A percentile compares a stretch with the other conserved stretches of the same genome.
These are phyloP conservation scores for Solanum chilense DNA, from an alignment of 257 asterid genomes.

Conservation along the genomic window DNA sequence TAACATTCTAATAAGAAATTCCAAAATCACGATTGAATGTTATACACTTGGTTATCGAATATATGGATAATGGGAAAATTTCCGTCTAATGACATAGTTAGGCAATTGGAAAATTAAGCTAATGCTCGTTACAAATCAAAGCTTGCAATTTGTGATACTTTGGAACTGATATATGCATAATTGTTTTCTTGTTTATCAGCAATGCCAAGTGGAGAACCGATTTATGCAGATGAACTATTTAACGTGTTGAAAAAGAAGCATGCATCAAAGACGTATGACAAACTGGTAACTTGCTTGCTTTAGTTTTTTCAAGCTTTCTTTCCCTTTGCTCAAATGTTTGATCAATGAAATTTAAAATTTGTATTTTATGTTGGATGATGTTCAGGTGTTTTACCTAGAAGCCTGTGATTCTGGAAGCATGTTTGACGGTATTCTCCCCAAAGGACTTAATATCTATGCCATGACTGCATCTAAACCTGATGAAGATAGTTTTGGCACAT, in stretches of 20 bases:
- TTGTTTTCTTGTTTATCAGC: conserved; percentile 18
- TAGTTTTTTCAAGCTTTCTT: background rate
- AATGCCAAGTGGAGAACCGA: conserved; percentile 58
- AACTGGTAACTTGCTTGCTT: conserved; percentile 41
- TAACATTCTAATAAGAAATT: no score
- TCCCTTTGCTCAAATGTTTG: background rate
- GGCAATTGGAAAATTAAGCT: no score
- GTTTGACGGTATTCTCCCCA: conserved; percentile 84
- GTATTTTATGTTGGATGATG: background rate
- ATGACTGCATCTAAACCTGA: conserved; percentile 87
- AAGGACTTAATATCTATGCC: conserved; percentile 73
- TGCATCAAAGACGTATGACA: conserved; percentile 73
- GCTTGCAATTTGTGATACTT: background rate
- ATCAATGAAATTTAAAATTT: background rate
- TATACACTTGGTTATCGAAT: no score
- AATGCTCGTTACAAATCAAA: background rate
- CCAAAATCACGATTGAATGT: no score
- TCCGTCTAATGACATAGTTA: no score
- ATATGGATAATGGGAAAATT: no score
- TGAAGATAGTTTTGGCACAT: conserved; percentile 96
- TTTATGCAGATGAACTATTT: conserved; percentile 59
- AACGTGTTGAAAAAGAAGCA: conserved; percentile 57
- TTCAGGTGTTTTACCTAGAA: conserved; percentile 80
- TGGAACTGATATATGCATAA: background rate
- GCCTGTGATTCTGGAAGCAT: conserved; percentile 97